Conservation (phyloP, 2,329 filamentous ascomycete species). For the Alternaria atra region DNA sequence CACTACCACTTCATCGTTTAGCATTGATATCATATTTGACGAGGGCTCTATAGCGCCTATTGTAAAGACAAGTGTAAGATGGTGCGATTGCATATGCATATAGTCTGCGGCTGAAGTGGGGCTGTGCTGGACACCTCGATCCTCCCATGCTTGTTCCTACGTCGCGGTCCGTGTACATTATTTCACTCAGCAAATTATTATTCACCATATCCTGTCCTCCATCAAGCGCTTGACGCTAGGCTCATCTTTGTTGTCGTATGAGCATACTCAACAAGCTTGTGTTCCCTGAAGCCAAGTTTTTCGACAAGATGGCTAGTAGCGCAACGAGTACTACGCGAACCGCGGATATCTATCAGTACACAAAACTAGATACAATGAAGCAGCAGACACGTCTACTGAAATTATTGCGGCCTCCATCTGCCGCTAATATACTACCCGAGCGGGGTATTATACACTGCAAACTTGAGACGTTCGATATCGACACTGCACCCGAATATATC, state of each 20-base stretch:
- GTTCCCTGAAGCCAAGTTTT: not conserved
- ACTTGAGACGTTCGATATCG: slow-evolving; percentile 1
- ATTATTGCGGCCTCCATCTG: not conserved
- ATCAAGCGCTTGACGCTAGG: not conserved
- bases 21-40: slow-evolving; percentile 4
- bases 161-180: too few relatives aligned
- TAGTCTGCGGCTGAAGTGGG: slow-evolving; percentile 4
- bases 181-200: not conserved
- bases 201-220: not conserved
- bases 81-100: not conserved
- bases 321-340: not conserved
- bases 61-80: not conserved
- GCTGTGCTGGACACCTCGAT: not conserved
- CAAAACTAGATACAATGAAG: not conserved
- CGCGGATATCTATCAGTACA: not conserved
- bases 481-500: not conserved
- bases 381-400: not conserved
- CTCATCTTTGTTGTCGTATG: not conserved
- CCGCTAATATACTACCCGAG: not conserved
- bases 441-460: not conserved
- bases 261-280: not conserved
- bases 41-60: not conserved
- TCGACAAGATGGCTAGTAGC: not conserved
- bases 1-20: slow-evolving; percentile 5
- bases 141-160: not conserved